Percentiles rank a stretch among this genome's conserved stretches.
Evolutionary conservation across 768 basidiomycete genomes (phyloP).

Genomic region (Lepiota venenata): DNA sequence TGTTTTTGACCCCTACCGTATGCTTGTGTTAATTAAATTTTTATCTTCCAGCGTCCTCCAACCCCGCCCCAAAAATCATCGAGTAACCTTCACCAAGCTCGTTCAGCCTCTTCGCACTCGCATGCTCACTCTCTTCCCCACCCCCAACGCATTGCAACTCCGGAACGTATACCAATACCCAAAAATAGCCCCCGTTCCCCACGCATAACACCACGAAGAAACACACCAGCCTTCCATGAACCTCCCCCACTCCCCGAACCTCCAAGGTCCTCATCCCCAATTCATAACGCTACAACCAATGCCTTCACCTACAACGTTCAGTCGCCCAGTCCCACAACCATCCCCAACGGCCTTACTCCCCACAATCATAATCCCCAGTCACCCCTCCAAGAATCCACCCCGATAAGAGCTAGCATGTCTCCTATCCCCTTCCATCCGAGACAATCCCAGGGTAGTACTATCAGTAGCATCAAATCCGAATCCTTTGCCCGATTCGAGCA

Average conservation of each 20-base stretch:
- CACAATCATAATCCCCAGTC: constrained; percentile 9
- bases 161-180: constrained; percentile 1
- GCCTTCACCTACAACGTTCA: constrained; percentile 12
- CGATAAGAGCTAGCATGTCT: constrained; percentile 23
- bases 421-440: constrained; percentile 33
- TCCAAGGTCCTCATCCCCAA: neutral
- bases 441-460: constrained; percentile 30
- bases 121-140: constrained; percentile 8
- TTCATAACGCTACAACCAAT: neutral
- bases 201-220: constrained; percentile 1
- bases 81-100: neutral
- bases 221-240: constrained; percentile 1
- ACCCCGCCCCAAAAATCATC: constrained; percentile 11
- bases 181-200: constrained; percentile 8
- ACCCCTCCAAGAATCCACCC: constrained; percentile 21
- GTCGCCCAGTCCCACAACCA: constrained; percentile 1
- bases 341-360: neutral
- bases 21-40: neutral
- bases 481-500: constrained; percentile 42
- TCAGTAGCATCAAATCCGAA: constrained; percentile 38
- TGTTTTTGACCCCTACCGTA: neutral
- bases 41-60: neutral
- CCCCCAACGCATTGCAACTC: constrained; percentile 11
- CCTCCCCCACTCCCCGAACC: neutral
- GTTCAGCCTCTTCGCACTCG: constrained; percentile 5